Percentiles rank a stretch among this genome's conserved stretches.
Evolutionary conservation across 495 filamentous ascomycete genomes (phyloP).

Genomic region (Tetracladium marchalianum): DNA sequence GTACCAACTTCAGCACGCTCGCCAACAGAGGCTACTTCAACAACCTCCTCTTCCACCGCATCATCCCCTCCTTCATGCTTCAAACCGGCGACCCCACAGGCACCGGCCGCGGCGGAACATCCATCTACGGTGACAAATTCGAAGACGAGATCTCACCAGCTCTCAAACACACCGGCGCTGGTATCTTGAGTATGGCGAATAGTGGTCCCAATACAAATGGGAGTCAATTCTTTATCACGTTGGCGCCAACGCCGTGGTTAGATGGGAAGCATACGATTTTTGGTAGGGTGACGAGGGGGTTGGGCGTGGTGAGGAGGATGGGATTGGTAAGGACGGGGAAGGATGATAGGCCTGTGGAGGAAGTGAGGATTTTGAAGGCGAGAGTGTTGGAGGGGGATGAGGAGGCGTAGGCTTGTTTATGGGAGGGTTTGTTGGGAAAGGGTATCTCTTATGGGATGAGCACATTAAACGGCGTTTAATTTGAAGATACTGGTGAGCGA

Average conservation of each 20-base stretch:
- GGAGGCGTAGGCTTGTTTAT: constrained; percentile 9
- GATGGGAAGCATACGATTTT: constrained; percentile 98
- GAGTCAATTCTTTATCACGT: constrained; percentile 78
- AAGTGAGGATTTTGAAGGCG: constrained; percentile 73
- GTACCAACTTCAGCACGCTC: constrained; percentile 79
- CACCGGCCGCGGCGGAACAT: constrained; percentile 81
- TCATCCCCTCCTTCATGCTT: constrained; percentile 95
- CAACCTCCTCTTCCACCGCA: constrained; percentile 76
- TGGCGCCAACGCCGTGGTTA: constrained; percentile 93
- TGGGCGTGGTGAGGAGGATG: constrained; percentile 79
- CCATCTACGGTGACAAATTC: constrained; percentile 92
- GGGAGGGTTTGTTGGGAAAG: too few relatives aligned
- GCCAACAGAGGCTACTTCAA: constrained; percentile 80
- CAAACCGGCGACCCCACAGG: constrained; percentile 95
- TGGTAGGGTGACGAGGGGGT: constrained; percentile 77
- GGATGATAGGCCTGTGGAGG: constrained; percentile 72
- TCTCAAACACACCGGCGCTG: constrained; percentile 90
- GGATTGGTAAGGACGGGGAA: constrained; percentile 77
- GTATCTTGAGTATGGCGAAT: constrained; percentile 93
- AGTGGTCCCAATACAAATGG: constrained; percentile 91
- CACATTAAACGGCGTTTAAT: too few relatives aligned
- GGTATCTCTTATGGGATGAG: too few relatives aligned
- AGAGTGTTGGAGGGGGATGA: constrained; percentile 51
- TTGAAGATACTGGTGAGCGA: too few relatives aligned
- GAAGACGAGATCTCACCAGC: constrained; percentile 71